Conservation (phyloP, 2,329 filamentous ascomycete species). For the Exserohilum rostratum region DNA sequence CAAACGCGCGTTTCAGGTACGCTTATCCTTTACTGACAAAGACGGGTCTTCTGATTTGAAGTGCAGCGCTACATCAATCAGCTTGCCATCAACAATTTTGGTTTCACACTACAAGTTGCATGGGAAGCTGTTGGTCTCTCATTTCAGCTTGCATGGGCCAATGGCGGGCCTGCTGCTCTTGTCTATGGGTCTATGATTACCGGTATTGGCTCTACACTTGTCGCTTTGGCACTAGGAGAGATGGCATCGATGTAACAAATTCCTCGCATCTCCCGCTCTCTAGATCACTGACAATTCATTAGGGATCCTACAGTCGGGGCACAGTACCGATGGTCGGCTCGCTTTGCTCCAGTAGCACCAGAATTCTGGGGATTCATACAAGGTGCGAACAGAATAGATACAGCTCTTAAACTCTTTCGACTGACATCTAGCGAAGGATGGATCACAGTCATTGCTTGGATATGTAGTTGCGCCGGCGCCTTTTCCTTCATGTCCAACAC, state of each 20-base stretch:
- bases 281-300: neutral
- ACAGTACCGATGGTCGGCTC: conserved; percentile 31
- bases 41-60: neutral
- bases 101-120: conserved; percentile 16
- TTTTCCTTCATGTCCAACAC: conserved; percentile 22
- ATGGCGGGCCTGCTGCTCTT: conserved; percentile 28
- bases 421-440: conserved; percentile 25
- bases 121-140: conserved; percentile 21
- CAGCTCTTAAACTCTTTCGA: neutral
- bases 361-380: conserved; percentile 32
- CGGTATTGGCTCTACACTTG: conserved; percentile 27
- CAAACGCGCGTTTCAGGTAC: neutral
- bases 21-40: neutral
- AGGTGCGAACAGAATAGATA: neutral
- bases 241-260: conserved; percentile 30
- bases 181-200: conserved; percentile 27
- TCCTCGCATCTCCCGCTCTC: conserved; percentile 13
- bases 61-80: conserved; percentile 24
- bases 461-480: conserved; percentile 27
- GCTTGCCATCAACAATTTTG: conserved; percentile 18
- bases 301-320: conserved; percentile 27
- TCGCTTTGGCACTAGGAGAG: conserved; percentile 35
- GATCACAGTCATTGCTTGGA: conserved; percentile 47
- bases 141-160: conserved; percentile 19
- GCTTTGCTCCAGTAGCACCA: conserved; percentile 18